Evolutionary conservation across 345 rosid species (phyloP).

Genomic region (Linum trigynum): DNA sequence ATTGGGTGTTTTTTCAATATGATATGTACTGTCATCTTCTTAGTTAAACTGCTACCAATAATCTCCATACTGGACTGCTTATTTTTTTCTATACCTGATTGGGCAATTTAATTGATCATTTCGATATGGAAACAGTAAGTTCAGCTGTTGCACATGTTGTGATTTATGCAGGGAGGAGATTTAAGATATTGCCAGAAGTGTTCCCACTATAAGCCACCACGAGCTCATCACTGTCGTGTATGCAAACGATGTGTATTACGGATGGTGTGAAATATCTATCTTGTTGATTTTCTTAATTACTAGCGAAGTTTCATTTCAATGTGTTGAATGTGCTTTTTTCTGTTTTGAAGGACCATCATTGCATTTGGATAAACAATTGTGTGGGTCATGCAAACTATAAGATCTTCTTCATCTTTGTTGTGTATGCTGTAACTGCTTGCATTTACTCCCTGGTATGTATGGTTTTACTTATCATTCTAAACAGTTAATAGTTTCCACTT

Average conservation of each 20-base stretch:
- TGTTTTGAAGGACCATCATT: constrained; percentile 84
- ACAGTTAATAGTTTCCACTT: neutral
- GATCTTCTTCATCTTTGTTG: constrained; percentile 72
- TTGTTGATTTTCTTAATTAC: constrained; percentile 11
- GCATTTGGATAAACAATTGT: constrained; percentile 94
- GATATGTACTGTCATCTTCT: too few species aligned
- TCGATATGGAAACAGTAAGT: too few species aligned
- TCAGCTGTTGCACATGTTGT: constrained; percentile 3
- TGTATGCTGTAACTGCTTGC: constrained; percentile 63
- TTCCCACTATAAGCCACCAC: constrained; percentile 74
- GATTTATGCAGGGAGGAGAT: constrained; percentile 72
- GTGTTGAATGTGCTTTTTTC: constrained; percentile 27
- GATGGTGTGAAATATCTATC: constrained; percentile 51
- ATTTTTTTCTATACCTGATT: too few species aligned
- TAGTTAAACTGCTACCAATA: too few species aligned
- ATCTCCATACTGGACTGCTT: too few species aligned
- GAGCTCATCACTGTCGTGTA: constrained; percentile 92
- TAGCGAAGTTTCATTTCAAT: constrained; percentile 18
- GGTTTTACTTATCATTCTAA: neutral
- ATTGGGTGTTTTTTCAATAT: too few species aligned
- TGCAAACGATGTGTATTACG: constrained; percentile 85
- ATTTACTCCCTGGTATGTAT: constrained; percentile 69
- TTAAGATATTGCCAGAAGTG: constrained; percentile 91
- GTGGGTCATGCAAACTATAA: constrained; percentile 92
- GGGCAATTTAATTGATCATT: too few species aligned